phyloP scores from a whole-genome alignment of 495 filamentous ascomycete genomes.

The Chaetomium fimeti region DNA sequence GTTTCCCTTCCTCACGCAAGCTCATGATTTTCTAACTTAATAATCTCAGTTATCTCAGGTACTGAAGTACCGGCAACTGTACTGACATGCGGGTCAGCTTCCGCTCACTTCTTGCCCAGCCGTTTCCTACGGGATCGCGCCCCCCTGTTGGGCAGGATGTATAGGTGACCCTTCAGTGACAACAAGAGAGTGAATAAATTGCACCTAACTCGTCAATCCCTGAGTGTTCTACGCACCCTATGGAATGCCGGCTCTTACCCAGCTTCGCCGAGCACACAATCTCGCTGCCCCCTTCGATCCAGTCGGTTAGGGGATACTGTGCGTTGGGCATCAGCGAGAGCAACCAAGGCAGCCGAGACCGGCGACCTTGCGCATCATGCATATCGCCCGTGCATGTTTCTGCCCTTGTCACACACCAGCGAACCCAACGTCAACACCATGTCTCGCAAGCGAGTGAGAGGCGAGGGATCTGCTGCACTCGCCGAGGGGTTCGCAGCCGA shows the following conservation, averaged over 20 bases:
- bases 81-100: constrained; percentile 8
- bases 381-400: constrained; percentile 5
- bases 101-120: neutral
- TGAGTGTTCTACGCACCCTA: too few species aligned
- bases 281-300: too few species aligned
- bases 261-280: neutral
- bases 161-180: neutral
- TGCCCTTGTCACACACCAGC: constrained; percentile 12
- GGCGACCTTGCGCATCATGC: neutral
- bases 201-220: too few species aligned
- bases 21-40: too few species aligned
- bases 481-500: neutral
- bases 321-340: neutral
- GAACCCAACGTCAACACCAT: neutral
- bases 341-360: constrained; percentile 4
- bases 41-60: too few species aligned
- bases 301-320: neutral
- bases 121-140: neutral
- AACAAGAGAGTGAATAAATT: too few species aligned
- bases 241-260: too few species aligned
- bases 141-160: neutral
- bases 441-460: neutral
- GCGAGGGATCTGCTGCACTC: neutral
- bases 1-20: too few species aligned
- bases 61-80: neutral